Evolutionary conservation across 2,329 filamentous ascomycete species (phyloP).

Genomic region (Cercospora zeae-maydis): DNA sequence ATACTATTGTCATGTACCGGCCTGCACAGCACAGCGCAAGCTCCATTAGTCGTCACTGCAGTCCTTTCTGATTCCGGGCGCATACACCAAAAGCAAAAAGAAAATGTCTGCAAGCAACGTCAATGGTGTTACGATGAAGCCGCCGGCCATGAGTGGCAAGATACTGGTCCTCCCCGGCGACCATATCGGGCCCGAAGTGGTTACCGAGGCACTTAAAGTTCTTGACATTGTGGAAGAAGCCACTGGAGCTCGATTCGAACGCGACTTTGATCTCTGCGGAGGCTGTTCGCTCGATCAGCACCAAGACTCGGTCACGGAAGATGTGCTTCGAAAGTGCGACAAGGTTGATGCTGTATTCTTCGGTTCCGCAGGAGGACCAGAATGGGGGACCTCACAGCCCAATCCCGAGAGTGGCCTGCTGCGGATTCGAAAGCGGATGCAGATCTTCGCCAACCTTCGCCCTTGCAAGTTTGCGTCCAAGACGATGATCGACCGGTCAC

Average conservation of each 20-base stretch:
- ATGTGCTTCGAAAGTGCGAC: slow-evolving; percentile 42
- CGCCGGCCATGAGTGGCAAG: slow-evolving; percentile 19
- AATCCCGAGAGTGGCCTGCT: slow-evolving; percentile 48
- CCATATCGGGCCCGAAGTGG: slow-evolving; percentile 52
- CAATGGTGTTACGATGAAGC: slow-evolving; percentile 5
- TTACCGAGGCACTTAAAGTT: slow-evolving; percentile 47
- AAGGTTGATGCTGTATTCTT: slow-evolving; percentile 48
- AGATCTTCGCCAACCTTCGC: slow-evolving; percentile 51
- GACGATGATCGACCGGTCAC: slow-evolving; percentile 39
- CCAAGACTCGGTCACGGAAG: slow-evolving; percentile 45
- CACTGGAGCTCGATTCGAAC: slow-evolving; percentile 31
- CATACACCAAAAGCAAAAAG: background rate
- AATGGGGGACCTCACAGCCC: slow-evolving; percentile 43
- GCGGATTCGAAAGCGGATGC: slow-evolving; percentile 40
- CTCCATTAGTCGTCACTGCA: background rate
- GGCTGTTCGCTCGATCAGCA: slow-evolving; percentile 46
- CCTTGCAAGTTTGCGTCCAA: slow-evolving; percentile 49
- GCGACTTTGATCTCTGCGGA: slow-evolving; percentile 36
- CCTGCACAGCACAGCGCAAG: background rate
- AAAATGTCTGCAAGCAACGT: slow-evolving; percentile 8
- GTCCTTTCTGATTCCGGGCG: background rate
- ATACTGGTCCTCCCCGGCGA: slow-evolving; percentile 49
- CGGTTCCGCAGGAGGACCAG: slow-evolving; percentile 49
- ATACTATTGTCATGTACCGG: background rate
- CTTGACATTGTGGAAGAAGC: slow-evolving; percentile 41